phyloP scores from a whole-genome alignment of 2,329 filamentous ascomycete species.

The Lachnellula occidentalis region DNA sequence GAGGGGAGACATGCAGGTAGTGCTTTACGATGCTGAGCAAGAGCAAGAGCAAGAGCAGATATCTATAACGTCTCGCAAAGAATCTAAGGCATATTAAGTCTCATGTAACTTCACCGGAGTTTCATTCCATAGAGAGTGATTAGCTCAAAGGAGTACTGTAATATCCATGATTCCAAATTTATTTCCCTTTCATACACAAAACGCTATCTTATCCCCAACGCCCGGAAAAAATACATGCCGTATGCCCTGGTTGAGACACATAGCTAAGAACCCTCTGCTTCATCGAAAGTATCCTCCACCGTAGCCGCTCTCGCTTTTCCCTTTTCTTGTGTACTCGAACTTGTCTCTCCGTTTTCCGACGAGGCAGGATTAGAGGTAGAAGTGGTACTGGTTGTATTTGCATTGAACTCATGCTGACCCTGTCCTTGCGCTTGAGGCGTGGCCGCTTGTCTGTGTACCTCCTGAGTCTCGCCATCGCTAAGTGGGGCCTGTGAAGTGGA shows the following conservation, averaged over 20 bases:
- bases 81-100: no score
- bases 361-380: neutral
- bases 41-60: no score
- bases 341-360: conserved; percentile 4
- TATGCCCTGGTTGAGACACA: no score
- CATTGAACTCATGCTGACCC: neutral
- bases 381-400: neutral
- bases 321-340: conserved; percentile 28
- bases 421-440: neutral
- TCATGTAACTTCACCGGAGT: no score
- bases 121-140: no score
- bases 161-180: no score
- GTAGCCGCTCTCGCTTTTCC: conserved; percentile 43
- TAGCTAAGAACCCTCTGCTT: conserved; percentile 27
- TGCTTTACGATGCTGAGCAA: no score
- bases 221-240: neutral
- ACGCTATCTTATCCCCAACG: neutral
- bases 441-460: neutral
- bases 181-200: neutral
- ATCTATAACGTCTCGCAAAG: no score
- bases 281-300: conserved; percentile 41
- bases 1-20: no score
- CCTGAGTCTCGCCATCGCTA: neutral
- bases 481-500: conserved; percentile 6
- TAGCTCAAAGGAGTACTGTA: no score